phyloP scores from a whole-genome alignment of 2,329 filamentous ascomycete genomes.

The Nemania sp. region DNA sequence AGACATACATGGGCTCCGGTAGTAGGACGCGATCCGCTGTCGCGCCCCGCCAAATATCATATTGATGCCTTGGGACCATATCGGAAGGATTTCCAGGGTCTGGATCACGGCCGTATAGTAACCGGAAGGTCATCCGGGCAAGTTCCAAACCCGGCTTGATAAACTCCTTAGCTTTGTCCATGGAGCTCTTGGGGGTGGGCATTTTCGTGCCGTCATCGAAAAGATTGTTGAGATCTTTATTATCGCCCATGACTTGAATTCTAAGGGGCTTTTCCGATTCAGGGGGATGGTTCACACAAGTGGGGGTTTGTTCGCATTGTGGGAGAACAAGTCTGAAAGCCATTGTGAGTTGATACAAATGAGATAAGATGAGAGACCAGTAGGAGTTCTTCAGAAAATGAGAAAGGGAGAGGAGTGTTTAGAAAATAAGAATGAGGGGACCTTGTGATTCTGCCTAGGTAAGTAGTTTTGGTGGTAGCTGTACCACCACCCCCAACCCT shows the following conservation, averaged over 20 bases:
- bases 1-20: conserved; percentile 19
- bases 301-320: conserved; percentile 20
- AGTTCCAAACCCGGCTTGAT: conserved; percentile 15
- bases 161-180: conserved; percentile 9
- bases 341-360: conserved; percentile 15
- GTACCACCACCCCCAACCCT: no score
- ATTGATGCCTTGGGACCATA: conserved; percentile 20
- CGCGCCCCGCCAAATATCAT: conserved; percentile 14
- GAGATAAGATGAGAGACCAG: neutral
- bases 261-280: conserved; percentile 12
- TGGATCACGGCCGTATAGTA: conserved; percentile 17
- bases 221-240: conserved; percentile 9
- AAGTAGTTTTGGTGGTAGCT: no score
- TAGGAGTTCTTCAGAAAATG: neutral
- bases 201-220: conserved; percentile 17
- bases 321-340: conserved; percentile 19
- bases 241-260: conserved; percentile 6
- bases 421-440: neutral
- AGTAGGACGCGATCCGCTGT: conserved; percentile 8
- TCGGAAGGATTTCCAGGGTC: conserved; percentile 18
- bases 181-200: conserved; percentile 1
- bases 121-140: conserved; percentile 17
- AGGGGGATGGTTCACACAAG: conserved; percentile 21
- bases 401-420: neutral
- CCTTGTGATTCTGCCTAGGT: conserved; percentile 4